Percentiles rank a stretch among this genome's conserved stretches.
These are phyloP conservation scores for Paradendryphiella salina DNA, from an alignment of 2,329 filamentous ascomycete genomes.

Conservation along the genomic window DNA sequence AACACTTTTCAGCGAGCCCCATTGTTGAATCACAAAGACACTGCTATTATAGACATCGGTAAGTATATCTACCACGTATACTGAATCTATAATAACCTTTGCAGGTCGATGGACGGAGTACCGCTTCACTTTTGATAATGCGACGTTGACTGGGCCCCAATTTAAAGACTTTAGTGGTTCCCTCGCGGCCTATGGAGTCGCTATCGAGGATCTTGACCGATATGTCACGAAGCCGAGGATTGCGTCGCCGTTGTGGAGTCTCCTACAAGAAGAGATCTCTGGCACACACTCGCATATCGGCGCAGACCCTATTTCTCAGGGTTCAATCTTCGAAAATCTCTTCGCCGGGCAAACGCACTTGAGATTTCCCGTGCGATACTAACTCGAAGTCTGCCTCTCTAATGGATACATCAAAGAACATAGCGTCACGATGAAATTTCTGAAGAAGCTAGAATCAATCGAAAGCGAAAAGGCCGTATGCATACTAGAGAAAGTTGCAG, in stretches of 20 bases:
- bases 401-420: slow-evolving; percentile 75
- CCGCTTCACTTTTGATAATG: slow-evolving; percentile 53
- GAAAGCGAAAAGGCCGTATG: slow-evolving; percentile 60
- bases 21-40: slow-evolving; percentile 47
- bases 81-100: background rate
- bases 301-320: background rate
- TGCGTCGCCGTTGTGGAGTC: slow-evolving; percentile 24
- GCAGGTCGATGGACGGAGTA: slow-evolving; percentile 66
- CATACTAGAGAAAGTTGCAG: slow-evolving; percentile 74
- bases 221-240: slow-evolving; percentile 48
- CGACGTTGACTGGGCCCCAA: slow-evolving; percentile 33
- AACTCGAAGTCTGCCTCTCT: slow-evolving; percentile 92
- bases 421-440: slow-evolving; percentile 68
- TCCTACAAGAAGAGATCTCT: slow-evolving; percentile 38
- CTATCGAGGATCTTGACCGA: slow-evolving; percentile 49
- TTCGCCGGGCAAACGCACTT: slow-evolving; percentile 31
- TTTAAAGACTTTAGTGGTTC: slow-evolving; percentile 56
- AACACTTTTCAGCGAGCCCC: slow-evolving; percentile 26
- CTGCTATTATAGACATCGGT: slow-evolving; percentile 64
- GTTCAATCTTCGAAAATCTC: slow-evolving; percentile 36
- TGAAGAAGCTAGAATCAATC: slow-evolving; percentile 61
- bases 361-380: slow-evolving; percentile 76
- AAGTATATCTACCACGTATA: slow-evolving; percentile 18
- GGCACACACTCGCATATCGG: slow-evolving; percentile 30
- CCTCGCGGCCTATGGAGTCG: slow-evolving; percentile 74